A percentile compares a stretch with the other conserved stretches of the same genome.
These are phyloP conservation scores for Penicillium italicum DNA, from an alignment of 2,329 filamentous ascomycete genomes.

Conservation along the genomic window DNA sequence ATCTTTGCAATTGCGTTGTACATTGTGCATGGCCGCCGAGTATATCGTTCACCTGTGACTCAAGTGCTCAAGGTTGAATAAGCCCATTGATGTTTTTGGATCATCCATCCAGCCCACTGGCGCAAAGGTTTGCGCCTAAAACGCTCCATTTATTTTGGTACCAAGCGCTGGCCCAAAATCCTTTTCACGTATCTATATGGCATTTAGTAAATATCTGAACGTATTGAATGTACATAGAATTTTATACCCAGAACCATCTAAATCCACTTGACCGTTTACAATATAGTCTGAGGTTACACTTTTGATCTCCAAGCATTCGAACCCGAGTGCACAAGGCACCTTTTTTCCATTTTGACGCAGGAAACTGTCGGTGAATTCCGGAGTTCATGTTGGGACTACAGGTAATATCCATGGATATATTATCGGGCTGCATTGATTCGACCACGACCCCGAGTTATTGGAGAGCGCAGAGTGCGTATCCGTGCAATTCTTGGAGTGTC, in stretches of 20 bases:
- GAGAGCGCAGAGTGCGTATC: neutral
- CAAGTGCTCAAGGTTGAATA: constrained; percentile 21
- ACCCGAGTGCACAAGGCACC: constrained; percentile 8
- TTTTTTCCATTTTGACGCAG: constrained; percentile 34
- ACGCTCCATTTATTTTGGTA: neutral
- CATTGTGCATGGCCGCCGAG: constrained; percentile 18
- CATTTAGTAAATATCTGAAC: constrained; percentile 10
- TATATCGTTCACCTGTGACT: constrained; percentile 23
- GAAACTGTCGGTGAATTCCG: constrained; percentile 13
- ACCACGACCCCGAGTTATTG: neutral
- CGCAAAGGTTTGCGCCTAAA: neutral
- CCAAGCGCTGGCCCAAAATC: neutral
- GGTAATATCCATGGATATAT: too few species aligned
- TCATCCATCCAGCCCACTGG: neutral
- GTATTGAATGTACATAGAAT: neutral
- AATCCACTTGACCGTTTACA: neutral
- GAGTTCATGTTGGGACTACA: neutral
- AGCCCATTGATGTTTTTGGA: neutral
- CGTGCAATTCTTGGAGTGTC: neutral
- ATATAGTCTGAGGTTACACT: neutral
- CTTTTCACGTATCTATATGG: neutral
- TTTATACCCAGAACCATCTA: neutral
- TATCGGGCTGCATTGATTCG: neutral
- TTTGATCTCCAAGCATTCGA: neutral
- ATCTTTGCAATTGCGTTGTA: constrained; percentile 24